These are phyloP conservation scores for Coniochaeta sp. DNA, from an alignment of 2,329 filamentous ascomycete species.

Conservation along the genomic window DNA sequence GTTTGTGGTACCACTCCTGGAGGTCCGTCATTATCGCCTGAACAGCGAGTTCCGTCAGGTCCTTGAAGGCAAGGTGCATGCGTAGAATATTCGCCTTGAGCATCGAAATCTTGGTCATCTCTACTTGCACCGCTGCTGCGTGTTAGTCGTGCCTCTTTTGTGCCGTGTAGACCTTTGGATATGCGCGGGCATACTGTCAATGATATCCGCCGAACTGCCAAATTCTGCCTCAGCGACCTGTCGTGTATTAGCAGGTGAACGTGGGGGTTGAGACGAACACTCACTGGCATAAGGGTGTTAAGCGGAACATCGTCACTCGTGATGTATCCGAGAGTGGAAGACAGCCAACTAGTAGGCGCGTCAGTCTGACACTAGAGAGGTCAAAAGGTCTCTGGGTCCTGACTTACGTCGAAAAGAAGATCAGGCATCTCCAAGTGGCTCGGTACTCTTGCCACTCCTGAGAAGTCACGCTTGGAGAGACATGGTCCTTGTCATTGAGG, in stretches of 20 bases:
- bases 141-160: neutral
- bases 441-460: conserved; percentile 12
- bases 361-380: neutral
- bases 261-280: neutral
- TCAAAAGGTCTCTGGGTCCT: neutral
- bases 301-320: conserved; percentile 17
- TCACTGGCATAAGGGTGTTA: conserved; percentile 12
- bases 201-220: conserved; percentile 13
- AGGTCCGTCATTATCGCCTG: conserved; percentile 20
- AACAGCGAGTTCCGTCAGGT: conserved; percentile 17
- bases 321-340: conserved; percentile 21
- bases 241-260: neutral
- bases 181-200: conserved; percentile 14
- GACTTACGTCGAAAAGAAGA: conserved; percentile 21
- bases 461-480: neutral
- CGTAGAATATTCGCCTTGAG: conserved; percentile 22
- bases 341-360: conserved; percentile 19
- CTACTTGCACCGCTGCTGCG: conserved; percentile 19
- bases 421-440: conserved; percentile 20
- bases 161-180: no score
- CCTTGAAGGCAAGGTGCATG: conserved; percentile 19
- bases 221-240: conserved; percentile 16
- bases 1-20: conserved; percentile 19
- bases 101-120: conserved; percentile 20
- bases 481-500: conserved; percentile 8